These are phyloP conservation scores for Russula virescens DNA, from an alignment of 768 basidiomycete species.

Conservation along the genomic window DNA sequence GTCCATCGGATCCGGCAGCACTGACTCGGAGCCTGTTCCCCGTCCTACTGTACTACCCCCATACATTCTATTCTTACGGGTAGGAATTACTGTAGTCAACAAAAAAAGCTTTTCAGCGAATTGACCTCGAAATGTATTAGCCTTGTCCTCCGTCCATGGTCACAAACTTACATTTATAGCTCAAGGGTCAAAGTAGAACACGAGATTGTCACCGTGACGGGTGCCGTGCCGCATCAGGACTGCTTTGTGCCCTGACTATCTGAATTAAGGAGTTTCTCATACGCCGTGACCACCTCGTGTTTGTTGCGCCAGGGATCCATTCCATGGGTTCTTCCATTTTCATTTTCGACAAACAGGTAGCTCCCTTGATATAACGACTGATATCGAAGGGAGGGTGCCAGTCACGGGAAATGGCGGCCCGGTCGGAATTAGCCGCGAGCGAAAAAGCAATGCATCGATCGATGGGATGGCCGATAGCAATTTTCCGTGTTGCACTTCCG, in stretches of 20 bases:
- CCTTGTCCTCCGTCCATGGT: background rate
- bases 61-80: background rate
- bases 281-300: constrained; percentile 13
- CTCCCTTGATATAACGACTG: background rate
- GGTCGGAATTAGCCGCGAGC: background rate
- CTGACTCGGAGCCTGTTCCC: background rate
- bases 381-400: background rate
- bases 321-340: constrained; percentile 12
- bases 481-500: constrained; percentile 11
- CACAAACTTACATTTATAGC: background rate
- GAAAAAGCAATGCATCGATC: background rate
- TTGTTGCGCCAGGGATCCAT: background rate
- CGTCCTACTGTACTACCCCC: constrained; percentile 6
- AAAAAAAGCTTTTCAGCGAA: background rate
- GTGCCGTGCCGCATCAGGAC: background rate
- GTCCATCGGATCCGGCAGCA: no score
- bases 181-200: background rate
- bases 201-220: background rate
- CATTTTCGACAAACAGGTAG: constrained; percentile 8
- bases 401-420: background rate
- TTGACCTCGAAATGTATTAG: background rate
- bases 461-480: constrained; percentile 10
- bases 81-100: no score
- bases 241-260: background rate
- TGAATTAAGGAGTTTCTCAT: constrained; percentile 14